A percentile compares a stretch with the other conserved stretches of the same genome.
phyloP scores from a whole-genome alignment of 2,329 filamentous ascomycete genomes.

The Venturia carpophila region DNA sequence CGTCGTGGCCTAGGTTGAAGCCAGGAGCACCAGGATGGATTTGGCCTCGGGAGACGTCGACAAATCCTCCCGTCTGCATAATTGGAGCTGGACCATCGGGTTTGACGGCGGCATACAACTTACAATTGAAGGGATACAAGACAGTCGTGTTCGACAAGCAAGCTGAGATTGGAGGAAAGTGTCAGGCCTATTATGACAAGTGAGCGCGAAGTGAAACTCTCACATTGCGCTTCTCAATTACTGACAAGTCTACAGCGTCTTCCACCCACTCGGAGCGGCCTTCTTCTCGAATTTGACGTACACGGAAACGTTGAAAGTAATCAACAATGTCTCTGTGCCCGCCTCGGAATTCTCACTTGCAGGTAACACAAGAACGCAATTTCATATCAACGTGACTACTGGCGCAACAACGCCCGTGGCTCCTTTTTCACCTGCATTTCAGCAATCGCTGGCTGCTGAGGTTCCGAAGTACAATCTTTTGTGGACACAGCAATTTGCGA shows the following conservation, averaged over 20 bases:
- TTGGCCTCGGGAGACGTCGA: conserved; percentile 12
- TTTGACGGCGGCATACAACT: conserved; percentile 28
- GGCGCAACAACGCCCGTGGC: conserved; percentile 26
- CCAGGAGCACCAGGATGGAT: conserved; percentile 25
- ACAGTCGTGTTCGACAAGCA: conserved; percentile 33
- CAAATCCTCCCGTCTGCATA: conserved; percentile 30
- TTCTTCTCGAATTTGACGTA: conserved; percentile 34
- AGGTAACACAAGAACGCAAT: conserved; percentile 27
- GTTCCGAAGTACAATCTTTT: conserved; percentile 29
- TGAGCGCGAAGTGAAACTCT: conserved; percentile 25
- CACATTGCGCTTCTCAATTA: background rate
- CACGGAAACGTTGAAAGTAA: conserved; percentile 30
- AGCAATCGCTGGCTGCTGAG: conserved; percentile 26
- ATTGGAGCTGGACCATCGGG: conserved; percentile 33
- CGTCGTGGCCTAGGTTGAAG: conserved; percentile 20
- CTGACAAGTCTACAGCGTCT: conserved; percentile 20
- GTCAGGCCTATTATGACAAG: conserved; percentile 32
- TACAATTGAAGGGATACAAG: conserved; percentile 30
- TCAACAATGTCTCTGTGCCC: conserved; percentile 29
- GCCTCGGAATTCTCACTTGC: conserved; percentile 29
- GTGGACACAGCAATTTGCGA: conserved; percentile 29
- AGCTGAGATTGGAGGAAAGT: conserved; percentile 31
- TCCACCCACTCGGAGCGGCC: conserved; percentile 33
- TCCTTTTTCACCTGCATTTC: conserved; percentile 23
- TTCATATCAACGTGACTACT: conserved; percentile 29